Conservation (phyloP, 176 grass and related monocot species). For the Neostapfia colusana region DNA sequence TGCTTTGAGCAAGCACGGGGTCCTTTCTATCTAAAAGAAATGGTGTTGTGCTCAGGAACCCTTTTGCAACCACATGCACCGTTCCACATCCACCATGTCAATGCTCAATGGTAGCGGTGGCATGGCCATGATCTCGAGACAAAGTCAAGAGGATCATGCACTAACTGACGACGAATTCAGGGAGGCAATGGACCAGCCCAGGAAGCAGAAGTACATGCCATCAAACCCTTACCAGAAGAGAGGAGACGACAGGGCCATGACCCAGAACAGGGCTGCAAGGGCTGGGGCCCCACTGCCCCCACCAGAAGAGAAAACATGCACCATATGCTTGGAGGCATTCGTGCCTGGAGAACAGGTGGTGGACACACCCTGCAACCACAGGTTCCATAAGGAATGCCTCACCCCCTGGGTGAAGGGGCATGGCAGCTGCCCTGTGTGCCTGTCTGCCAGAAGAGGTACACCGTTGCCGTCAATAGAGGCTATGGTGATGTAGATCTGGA, state of each 20-base stretch:
- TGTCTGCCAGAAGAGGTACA: constrained; percentile 32
- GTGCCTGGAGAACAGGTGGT: constrained; percentile 35
- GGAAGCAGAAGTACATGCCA: constrained; percentile 20
- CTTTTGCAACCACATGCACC: background rate
- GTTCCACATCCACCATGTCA: background rate
- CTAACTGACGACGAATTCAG: constrained; percentile 6
- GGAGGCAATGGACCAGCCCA: constrained; percentile 27
- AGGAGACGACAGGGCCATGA: background rate
- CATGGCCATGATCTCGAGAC: background rate
- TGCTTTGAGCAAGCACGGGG: no score
- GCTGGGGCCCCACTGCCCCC: background rate
- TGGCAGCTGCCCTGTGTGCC: constrained; percentile 57
- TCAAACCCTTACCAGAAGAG: background rate
- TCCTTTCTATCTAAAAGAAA: no score
- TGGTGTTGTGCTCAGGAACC: background rate
- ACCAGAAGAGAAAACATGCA: constrained; percentile 35
- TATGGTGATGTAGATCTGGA: constrained; percentile 30
- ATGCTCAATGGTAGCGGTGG: background rate
- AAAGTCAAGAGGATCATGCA: background rate
- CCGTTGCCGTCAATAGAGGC: background rate
- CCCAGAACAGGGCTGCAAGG: background rate
- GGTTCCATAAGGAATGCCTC: constrained; percentile 61
- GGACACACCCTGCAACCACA: constrained; percentile 70
- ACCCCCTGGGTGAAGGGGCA: constrained; percentile 64
- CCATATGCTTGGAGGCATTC: constrained; percentile 38